phyloP scores from a whole-genome alignment of 176 grass and related monocot species.

The Avena sativa region DNA sequence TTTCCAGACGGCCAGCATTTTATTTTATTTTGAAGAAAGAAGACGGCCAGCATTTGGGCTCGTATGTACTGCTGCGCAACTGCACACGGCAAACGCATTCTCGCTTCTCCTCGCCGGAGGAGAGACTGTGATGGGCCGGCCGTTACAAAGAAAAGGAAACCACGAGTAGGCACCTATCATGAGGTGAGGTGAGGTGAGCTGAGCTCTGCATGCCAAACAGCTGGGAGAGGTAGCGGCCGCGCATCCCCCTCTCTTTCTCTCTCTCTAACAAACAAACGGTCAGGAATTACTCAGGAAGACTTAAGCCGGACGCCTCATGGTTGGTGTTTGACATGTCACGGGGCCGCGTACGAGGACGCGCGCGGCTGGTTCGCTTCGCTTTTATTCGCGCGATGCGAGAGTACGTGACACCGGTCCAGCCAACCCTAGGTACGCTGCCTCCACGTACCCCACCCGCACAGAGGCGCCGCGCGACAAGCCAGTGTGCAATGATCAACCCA shows the following conservation, averaged over 20 bases:
- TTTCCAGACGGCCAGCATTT: not conserved
- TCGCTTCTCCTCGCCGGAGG: not conserved
- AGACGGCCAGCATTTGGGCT: not conserved
- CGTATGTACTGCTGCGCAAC: not conserved
- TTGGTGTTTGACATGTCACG: constrained; percentile 35
- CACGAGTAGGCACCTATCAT: not conserved
- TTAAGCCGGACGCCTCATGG: constrained; percentile 12
- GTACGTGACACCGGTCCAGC: not conserved
- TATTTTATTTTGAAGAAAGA: too few species aligned
- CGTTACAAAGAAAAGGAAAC: constrained; percentile 35
- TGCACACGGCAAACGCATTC: not conserved
- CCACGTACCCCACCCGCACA: not conserved
- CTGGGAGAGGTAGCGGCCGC: constrained; percentile 3
- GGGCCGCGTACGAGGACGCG: too few species aligned
- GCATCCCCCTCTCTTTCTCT: not conserved
- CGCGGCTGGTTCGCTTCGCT: too few species aligned
- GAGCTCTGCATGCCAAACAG: constrained; percentile 35
- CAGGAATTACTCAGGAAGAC: not conserved
- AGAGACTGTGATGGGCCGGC: constrained; percentile 4
- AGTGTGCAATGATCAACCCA: constrained; percentile 48
- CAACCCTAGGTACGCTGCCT: not conserved
- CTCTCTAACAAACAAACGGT: not conserved
- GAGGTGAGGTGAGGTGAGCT: not conserved
- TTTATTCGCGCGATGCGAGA: too few species aligned
- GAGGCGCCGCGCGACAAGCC: constrained; percentile 30